Evolutionary conservation across 2,329 filamentous ascomycete species (phyloP).

Genomic region (Lachnellula willkommii): DNA sequence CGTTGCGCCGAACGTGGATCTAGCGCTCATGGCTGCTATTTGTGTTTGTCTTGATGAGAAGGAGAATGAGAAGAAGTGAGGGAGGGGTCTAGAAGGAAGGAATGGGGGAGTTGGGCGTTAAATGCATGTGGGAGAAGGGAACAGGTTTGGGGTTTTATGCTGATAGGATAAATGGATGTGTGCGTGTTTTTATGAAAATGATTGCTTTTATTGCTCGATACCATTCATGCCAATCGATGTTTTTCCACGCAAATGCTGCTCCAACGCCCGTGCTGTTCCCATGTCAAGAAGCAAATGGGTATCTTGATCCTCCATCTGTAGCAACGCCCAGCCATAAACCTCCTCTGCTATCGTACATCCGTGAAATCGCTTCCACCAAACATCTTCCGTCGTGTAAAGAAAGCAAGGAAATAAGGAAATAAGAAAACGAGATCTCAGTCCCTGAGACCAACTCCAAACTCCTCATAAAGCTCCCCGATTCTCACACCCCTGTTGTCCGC

Average conservation of each 20-base stretch:
- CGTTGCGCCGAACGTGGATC: slow-evolving; percentile 60
- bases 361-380: too few relatives aligned
- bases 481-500: slow-evolving; percentile 56
- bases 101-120: neutral
- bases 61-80: slow-evolving; percentile 43
- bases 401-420: neutral
- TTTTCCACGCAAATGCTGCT: neutral
- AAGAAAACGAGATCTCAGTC: slow-evolving; percentile 18
- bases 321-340: slow-evolving; percentile 1
- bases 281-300: slow-evolving; percentile 19
- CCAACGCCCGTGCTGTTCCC: neutral
- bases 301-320: slow-evolving; percentile 11
- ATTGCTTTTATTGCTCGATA: neutral
- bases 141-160: neutral
- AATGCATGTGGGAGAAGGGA: neutral
- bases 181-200: too few relatives aligned
- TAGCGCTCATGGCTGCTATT: slow-evolving; percentile 59
- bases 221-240: neutral
- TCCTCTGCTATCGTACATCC: too few relatives aligned
- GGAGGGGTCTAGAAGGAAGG: neutral
- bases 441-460: slow-evolving; percentile 31
- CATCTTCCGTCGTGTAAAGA: neutral
- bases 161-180: neutral
- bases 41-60: slow-evolving; percentile 65
- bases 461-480: slow-evolving; percentile 31